A percentile compares a stretch with the other conserved stretches of the same genome.
Conservation (phyloP, 148 eudicot species). For the Persicaria maculosa region DNA sequence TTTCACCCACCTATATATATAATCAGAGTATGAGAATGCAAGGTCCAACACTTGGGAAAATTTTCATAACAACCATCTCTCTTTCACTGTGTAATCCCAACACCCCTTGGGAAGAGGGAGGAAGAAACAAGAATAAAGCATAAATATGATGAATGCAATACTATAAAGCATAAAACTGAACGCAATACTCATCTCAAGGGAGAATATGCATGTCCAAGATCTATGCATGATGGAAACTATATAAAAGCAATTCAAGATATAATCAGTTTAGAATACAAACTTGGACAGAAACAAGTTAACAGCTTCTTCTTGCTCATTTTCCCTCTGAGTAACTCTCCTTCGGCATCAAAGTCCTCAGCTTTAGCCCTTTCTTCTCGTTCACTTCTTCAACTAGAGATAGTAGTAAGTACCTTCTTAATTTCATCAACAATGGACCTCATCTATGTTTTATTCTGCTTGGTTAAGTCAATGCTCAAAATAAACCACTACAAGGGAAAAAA, state of each 20-base stretch:
- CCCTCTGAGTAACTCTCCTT: conserved; percentile 84
- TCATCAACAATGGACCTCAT: conserved; percentile 86
- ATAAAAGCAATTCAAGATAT: conserved; percentile 9
- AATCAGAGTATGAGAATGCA: not conserved
- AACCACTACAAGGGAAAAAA: too few species aligned
- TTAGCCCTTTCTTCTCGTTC: conserved; percentile 85
- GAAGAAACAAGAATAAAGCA: not conserved
- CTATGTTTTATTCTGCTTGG: conserved; percentile 80
- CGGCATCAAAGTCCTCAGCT: conserved; percentile 98
- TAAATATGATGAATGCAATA: not conserved
- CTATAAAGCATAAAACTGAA: too few species aligned
- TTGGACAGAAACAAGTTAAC: conserved; percentile 86
- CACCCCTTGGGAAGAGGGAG: not conserved
- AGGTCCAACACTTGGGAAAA: not conserved
- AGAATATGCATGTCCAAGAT: not conserved
- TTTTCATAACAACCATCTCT: not conserved
- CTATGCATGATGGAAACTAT: not conserved
- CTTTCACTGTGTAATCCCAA: too few species aligned
- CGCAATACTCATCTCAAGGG: not conserved
- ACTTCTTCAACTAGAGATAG: conserved; percentile 81
- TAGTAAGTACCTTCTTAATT: conserved; percentile 85
- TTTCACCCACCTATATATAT: conserved; percentile 63
- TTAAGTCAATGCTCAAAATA: too few species aligned
- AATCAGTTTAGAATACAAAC: conserved; percentile 21
- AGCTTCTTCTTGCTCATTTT: conserved; percentile 97